Base-by-base conservation (phyloP, 306 rosid species). In the Aeschynomene evenia region DNA sequence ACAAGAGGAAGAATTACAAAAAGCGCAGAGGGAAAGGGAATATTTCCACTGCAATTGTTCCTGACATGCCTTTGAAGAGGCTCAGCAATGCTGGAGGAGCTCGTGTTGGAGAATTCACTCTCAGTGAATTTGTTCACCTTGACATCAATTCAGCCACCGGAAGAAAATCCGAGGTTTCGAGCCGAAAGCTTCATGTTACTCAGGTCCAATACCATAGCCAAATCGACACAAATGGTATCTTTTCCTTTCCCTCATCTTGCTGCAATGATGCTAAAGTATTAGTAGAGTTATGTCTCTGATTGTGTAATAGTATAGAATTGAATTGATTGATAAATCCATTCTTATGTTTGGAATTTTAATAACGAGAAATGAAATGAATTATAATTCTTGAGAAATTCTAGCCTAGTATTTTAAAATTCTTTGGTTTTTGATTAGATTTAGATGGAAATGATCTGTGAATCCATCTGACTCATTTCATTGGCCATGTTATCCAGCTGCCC, bases 121-220 rank as follows among this genome's bases (percentile, higher is more conserved):
- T 89, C 6, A 48, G 76, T 37, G 93, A 90, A 33, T 84, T 84
- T 58, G 84, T 89, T 79, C 91, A 84, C 66, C 71, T 89, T 7
- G 89, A 87, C 63, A 82, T 85, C 23, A 86, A 87, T 60, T 50
- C 92, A 13, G 70, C 81, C 19, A 53, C 84, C 21, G 67, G 87
- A 80, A 79, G 63, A 74, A 81, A 77, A 79, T 89, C 98, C 7
- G 96, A 87, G 70, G 90, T 86, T 71, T 85, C 96, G 33, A 88
- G 82, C 67, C 68, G 72, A 76, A 88, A 77, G 61, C 67, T 86
- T 73, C 97, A 85, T 73, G 79, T 93, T 29, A 85, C 92, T 5
- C 94, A 88, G 73, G 71, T 89, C 14, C 92, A 88, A 64, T 92
- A 88, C 73, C 95, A 87, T 56, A 76, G 79, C 74, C 96, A 87